Evolutionary conservation across 305 asterid genomes (phyloP).

Genomic region (Fraxinus greggii): DNA sequence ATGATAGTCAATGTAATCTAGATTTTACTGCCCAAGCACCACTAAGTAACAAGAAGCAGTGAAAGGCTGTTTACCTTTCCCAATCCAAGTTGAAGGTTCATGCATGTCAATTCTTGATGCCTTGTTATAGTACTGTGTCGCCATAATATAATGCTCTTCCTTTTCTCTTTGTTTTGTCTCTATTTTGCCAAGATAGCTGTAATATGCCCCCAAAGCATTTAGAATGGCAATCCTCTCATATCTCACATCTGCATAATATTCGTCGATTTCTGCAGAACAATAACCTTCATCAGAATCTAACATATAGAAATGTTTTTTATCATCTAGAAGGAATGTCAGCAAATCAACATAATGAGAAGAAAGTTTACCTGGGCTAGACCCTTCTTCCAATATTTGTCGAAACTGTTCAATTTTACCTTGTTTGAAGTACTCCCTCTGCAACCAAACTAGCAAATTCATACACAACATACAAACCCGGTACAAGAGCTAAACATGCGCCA

Average conservation of each 20-base stretch:
- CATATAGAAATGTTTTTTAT: background rate
- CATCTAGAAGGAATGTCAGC: constrained; percentile 17
- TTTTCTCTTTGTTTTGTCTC: constrained; percentile 87
- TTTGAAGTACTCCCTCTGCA: constrained; percentile 97
- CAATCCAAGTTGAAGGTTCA: constrained; percentile 99
- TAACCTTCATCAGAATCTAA: constrained; percentile 18
- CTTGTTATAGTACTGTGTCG: constrained; percentile 90
- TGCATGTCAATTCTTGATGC: constrained; percentile 98
- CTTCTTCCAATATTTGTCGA: constrained; percentile 94
- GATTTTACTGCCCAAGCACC: background rate
- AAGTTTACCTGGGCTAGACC: constrained; percentile 87
- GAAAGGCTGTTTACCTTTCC: constrained; percentile 64
- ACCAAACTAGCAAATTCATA: constrained; percentile 26
- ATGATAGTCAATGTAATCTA: constrained; percentile 2
- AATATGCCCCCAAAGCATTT: constrained; percentile 95
- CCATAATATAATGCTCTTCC: constrained; percentile 84
- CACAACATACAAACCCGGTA: background rate
- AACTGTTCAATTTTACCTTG: constrained; percentile 91
- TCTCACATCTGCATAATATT: constrained; percentile 92
- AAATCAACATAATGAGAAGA: constrained; percentile 9
- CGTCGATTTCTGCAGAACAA: constrained; percentile 83
- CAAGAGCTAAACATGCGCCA: constrained; percentile 5
- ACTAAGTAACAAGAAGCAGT: constrained; percentile 7
- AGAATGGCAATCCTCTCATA: constrained; percentile 95
- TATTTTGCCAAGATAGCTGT: constrained; percentile 83